These are phyloP conservation scores for Plantago ovata DNA, from an alignment of 257 asterid species.

Conservation along the genomic window DNA sequence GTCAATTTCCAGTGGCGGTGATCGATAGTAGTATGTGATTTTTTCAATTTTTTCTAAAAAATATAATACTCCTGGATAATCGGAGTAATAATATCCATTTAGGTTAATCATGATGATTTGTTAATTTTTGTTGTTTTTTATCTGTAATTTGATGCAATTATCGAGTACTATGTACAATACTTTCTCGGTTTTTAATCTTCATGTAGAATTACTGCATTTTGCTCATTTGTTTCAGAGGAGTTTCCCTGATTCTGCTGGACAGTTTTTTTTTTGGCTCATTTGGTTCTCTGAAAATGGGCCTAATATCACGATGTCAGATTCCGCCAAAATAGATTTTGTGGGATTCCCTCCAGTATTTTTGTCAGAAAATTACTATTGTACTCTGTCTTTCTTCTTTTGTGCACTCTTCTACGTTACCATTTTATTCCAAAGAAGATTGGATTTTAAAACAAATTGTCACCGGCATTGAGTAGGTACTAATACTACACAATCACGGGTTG, in stretches of 20 bases:
- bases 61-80: conserved; percentile 5
- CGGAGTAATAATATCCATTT: conserved; percentile 9
- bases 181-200: too few relatives aligned
- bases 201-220: too few relatives aligned
- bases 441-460: too few relatives aligned
- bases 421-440: too few relatives aligned
- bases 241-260: not conserved
- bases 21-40: conserved; percentile 7
- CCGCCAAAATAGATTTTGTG: too few relatives aligned
- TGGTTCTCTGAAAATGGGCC: too few relatives aligned
- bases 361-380: not conserved
- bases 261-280: too few relatives aligned
- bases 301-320: too few relatives aligned
- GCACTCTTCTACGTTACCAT: too few relatives aligned
- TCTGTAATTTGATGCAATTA: conserved; percentile 18
- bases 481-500: too few relatives aligned
- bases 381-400: not conserved
- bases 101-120: conserved; percentile 22
- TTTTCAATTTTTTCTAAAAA: conserved; percentile 2
- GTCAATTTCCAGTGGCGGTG: not conserved
- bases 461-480: too few relatives aligned
- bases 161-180: not conserved
- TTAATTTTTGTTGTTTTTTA: conserved; percentile 19
- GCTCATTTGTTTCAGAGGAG: too few relatives aligned
- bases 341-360: not conserved